phyloP scores from a whole-genome alignment of 768 basidiomycete genomes.

The Symmetrospora coprosmae region DNA sequence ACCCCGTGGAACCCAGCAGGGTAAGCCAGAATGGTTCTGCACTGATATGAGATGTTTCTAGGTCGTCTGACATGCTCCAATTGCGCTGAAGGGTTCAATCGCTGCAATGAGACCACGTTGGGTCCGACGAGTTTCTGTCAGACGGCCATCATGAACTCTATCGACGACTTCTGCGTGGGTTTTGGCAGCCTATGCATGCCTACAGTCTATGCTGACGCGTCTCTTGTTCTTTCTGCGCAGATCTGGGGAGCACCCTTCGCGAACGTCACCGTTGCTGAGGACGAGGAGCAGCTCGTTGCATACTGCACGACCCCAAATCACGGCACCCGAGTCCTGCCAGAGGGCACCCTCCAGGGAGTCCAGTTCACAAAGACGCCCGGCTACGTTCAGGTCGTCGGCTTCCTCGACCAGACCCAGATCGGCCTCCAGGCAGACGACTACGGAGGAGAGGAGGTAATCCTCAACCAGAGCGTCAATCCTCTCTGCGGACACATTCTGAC shows the following conservation, averaged over 20 bases:
- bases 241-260: slow-evolving; percentile 18
- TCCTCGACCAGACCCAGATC: slow-evolving; percentile 50
- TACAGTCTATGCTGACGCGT: background rate
- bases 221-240: background rate
- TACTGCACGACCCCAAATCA: slow-evolving; percentile 41
- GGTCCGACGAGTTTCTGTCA: slow-evolving; percentile 26
- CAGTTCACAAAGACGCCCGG: slow-evolving; percentile 50
- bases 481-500: background rate
- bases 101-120: slow-evolving; percentile 27
- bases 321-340: slow-evolving; percentile 62
- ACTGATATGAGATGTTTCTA: too few relatives aligned
- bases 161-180: slow-evolving; percentile 31
- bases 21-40: background rate
- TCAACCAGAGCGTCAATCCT: too few relatives aligned
- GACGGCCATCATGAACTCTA: slow-evolving; percentile 33
- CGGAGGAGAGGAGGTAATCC: slow-evolving; percentile 56
- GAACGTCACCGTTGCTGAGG: slow-evolving; percentile 42
- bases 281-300: slow-evolving; percentile 46
- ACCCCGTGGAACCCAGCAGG: slow-evolving; percentile 21
- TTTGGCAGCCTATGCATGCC: background rate
- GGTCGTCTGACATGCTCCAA: too few relatives aligned
- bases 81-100: slow-evolving; percentile 13
- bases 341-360: slow-evolving; percentile 49
- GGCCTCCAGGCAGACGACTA: slow-evolving; percentile 46
- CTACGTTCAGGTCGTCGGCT: slow-evolving; percentile 44